A percentile compares a stretch with the other conserved stretches of the same genome.
Evolutionary conservation across 2,329 filamentous ascomycete species (phyloP).

Genomic region (Scopulariopsis brevicaulis): DNA sequence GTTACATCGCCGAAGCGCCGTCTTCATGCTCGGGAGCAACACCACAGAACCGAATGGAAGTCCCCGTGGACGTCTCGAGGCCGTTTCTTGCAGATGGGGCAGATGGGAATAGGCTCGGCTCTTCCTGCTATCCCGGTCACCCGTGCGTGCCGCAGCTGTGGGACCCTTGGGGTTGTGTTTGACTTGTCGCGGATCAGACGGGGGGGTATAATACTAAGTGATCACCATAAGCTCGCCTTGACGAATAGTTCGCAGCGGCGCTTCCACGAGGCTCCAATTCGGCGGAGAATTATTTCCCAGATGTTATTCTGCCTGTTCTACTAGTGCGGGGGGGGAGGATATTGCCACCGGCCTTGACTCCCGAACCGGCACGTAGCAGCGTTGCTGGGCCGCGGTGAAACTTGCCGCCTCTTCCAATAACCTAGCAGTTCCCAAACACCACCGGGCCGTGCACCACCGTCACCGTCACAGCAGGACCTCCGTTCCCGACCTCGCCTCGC

Average conservation of each 20-base stretch:
- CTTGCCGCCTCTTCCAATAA: neutral
- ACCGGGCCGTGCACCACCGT: neutral
- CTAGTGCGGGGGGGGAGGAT: neutral
- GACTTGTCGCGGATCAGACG: conserved; percentile 10
- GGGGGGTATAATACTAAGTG: neutral
- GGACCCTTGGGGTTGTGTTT: conserved; percentile 5
- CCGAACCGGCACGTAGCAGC: neutral
- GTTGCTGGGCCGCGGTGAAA: neutral
- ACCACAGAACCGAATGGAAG: neutral
- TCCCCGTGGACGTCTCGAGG: neutral
- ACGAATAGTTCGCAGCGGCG: neutral
- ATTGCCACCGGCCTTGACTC: neutral
- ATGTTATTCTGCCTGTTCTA: neutral
- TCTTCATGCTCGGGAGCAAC: neutral
- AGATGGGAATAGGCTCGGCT: neutral
- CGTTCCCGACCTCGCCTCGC: neutral
- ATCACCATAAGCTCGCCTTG: neutral
- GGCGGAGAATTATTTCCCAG: neutral
- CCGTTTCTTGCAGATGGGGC: neutral
- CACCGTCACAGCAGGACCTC: neutral
- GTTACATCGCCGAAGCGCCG: neutral
- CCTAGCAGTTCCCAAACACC: neutral
- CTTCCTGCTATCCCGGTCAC: neutral
- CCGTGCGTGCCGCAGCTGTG: neutral
- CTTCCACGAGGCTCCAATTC: neutral